These are phyloP conservation scores for Euphorbia pulcherrima DNA, from an alignment of 345 rosid genomes.

Conservation along the genomic window DNA sequence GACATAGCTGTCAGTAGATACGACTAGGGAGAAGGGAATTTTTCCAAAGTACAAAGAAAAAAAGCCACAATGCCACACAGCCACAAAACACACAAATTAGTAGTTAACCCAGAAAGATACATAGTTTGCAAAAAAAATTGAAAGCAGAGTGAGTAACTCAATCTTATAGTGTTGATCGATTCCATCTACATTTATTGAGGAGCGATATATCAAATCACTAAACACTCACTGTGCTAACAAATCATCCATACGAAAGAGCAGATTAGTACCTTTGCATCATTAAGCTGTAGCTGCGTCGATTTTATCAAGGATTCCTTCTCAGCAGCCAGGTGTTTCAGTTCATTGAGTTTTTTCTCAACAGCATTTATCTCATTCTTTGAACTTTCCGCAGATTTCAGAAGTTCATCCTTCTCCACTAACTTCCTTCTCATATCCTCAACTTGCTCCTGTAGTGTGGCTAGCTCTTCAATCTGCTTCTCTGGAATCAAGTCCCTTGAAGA, in stretches of 20 bases:
- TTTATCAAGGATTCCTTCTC: slow-evolving; percentile 67
- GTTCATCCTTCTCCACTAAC: slow-evolving; percentile 78
- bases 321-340: slow-evolving; percentile 47
- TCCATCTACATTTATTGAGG: background rate
- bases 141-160: background rate
- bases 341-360: slow-evolving; percentile 50
- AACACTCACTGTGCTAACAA: slow-evolving; percentile 4
- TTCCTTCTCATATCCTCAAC: slow-evolving; percentile 65
- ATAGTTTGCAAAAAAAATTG: background rate
- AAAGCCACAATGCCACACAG: background rate
- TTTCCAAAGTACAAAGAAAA: too few species aligned
- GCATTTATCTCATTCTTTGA: slow-evolving; percentile 47
- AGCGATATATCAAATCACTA: background rate
- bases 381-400: slow-evolving; percentile 60
- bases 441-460: slow-evolving; percentile 57
- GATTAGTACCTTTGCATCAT: slow-evolving; percentile 73
- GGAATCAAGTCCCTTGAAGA: slow-evolving; percentile 45
- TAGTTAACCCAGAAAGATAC: too few species aligned
- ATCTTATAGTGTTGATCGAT: slow-evolving; percentile 1
- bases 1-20: background rate
- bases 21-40: background rate
- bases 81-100: background rate
- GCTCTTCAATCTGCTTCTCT: slow-evolving; percentile 61
- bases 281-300: slow-evolving; percentile 67
- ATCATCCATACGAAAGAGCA: background rate